Evolutionary conservation across 2,329 filamentous ascomycete genomes (phyloP).

Genomic region (Huntiella abstrusa): DNA sequence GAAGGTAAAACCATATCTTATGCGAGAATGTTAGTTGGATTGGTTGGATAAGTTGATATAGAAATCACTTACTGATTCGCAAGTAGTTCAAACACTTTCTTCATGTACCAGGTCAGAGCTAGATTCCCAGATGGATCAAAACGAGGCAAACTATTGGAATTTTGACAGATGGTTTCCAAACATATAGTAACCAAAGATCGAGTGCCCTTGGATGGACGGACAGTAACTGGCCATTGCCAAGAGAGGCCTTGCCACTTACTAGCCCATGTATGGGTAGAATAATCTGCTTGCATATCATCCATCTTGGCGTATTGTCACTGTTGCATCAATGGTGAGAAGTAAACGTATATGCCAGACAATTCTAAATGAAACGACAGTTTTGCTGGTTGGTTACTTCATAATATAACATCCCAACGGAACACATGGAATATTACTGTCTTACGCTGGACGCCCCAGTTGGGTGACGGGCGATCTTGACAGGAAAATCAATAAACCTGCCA

Average conservation of each 20-base stretch:
- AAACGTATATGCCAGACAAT: too few relatives aligned
- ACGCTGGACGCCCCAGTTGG: too few relatives aligned
- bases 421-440: too few relatives aligned
- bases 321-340: too few relatives aligned
- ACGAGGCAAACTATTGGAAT: background rate
- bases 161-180: conserved; percentile 4
- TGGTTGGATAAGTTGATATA: background rate
- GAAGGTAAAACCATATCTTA: conserved; percentile 8
- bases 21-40: background rate
- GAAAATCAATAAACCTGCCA: too few relatives aligned
- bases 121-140: background rate
- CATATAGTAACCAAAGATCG: conserved; percentile 4
- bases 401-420: too few relatives aligned
- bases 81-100: background rate
- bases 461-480: too few relatives aligned
- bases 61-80: background rate
- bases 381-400: too few relatives aligned
- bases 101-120: background rate
- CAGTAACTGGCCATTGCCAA: background rate
- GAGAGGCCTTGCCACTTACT: background rate
- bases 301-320: too few relatives aligned
- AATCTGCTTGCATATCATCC: too few relatives aligned
- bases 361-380: too few relatives aligned
- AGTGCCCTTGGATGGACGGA: background rate
- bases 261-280: conserved; percentile 4